Evolutionary conservation across 1,284 basidiomycete genomes (phyloP).

Genomic region (Coriolopsis trogii): DNA sequence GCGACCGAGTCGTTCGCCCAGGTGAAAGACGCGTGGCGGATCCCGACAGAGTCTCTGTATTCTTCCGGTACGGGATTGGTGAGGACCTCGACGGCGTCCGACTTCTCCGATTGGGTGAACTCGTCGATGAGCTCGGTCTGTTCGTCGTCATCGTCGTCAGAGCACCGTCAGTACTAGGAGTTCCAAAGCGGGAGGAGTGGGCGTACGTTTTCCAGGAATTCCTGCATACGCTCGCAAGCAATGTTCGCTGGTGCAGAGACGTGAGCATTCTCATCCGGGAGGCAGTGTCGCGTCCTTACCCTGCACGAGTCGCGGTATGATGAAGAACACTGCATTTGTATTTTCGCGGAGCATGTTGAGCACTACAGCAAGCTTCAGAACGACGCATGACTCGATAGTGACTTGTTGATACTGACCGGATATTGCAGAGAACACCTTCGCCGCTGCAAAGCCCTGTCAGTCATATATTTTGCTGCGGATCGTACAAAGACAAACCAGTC

Average conservation of each 20-base stretch:
- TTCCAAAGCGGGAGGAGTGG: slow-evolving; percentile 5
- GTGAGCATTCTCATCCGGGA: too few relatives aligned
- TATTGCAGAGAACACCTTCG: slow-evolving; percentile 44
- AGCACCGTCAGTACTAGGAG: neutral
- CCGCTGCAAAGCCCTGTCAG: slow-evolving; percentile 30
- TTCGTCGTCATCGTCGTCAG: neutral
- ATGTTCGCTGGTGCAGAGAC: too few relatives aligned
- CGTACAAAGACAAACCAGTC: slow-evolving; percentile 26
- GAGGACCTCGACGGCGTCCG: neutral
- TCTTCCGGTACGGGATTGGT: slow-evolving; percentile 16
- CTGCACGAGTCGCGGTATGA: too few relatives aligned
- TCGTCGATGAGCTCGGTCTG: slow-evolving; percentile 50
- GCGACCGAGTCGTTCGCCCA: slow-evolving; percentile 36
- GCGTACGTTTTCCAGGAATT: too few relatives aligned
- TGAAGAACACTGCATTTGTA: too few relatives aligned
- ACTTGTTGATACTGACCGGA: slow-evolving; percentile 27
- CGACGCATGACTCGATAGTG: neutral
- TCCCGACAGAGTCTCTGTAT: slow-evolving; percentile 37
- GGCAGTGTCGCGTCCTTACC: too few relatives aligned
- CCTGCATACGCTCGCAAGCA: too few relatives aligned
- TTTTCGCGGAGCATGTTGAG: slow-evolving; percentile 43
- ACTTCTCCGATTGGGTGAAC: slow-evolving; percentile 31
- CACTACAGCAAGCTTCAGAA: slow-evolving; percentile 3
- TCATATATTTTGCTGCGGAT: slow-evolving; percentile 15
- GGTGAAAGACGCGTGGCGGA: slow-evolving; percentile 42